Evolutionary conservation across 164 flowering plant species (phyloP), one percentile per base, ranked within the genome.

Genomic region (Nymphaea colorata): DNA sequence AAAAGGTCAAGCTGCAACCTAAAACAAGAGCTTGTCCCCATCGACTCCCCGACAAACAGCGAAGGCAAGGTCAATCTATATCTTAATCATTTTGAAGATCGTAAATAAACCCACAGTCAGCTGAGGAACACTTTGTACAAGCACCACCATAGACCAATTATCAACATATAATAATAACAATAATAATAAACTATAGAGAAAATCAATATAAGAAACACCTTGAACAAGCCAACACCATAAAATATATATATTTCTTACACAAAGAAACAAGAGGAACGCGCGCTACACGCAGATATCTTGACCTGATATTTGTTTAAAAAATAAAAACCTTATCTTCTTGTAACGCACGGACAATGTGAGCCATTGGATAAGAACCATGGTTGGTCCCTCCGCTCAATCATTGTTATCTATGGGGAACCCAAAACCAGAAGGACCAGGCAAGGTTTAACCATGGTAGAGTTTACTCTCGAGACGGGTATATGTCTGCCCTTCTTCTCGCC

Each of bases 351-450:
- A 44, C 59, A 47, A 3, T 25, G 5, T 16, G 42, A 5, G 14
- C 73, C 61, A 71, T 71, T 60, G 55, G 68, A 65, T 70, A 25
- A 70, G 66, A 64, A 42, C 25, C 25, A 3, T 70, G 25, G 45
- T 17, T 70, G 51, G 43, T 14, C 57, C 68, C 64, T 12, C 18
- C 25, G 14, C 57, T 16, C 65, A 61, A 68, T 53, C 17, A 61
- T 55, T 68, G 44, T 42, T 18, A n/a, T 14, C 55, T 25, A 43
- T 7, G 1, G 67, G n/a, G 4, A 44, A 7, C 67, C 15, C n/a
- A 42, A 11, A 43, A 65, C 14, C 5, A 15, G 41, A 15, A 41
- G 43, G 5, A 67, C 51, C 8, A 15, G 5, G 4, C 17, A 18
- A 10, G 14, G n/a, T 36, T 42, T 51, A 67, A 41, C 69, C 44